A percentile compares a stretch with the other conserved stretches of the same genome.
Conservation (phyloP, 768 basidiomycete genomes). For the Termitomyces sp. region DNA sequence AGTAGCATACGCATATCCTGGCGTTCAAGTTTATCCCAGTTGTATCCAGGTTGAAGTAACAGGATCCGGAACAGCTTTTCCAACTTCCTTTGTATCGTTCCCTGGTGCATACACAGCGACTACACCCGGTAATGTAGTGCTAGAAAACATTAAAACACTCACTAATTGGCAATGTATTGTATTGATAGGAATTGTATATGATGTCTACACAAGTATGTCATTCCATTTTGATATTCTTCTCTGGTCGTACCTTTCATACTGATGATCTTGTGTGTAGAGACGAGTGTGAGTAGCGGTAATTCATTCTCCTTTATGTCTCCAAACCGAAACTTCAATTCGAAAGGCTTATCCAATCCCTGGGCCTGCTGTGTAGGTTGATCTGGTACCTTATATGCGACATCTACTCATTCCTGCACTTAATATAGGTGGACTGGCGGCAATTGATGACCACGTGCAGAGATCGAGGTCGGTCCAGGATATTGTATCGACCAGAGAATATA, state of each 20-base stretch:
- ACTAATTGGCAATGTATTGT: neutral
- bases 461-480: no score
- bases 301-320: neutral
- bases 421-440: constrained; percentile 17
- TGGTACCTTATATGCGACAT: neutral
- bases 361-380: constrained; percentile 30
- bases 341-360: constrained; percentile 37
- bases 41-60: constrained; percentile 43
- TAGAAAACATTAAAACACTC: neutral
- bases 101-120: constrained; percentile 37
- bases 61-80: constrained; percentile 37
- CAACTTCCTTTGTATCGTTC: constrained; percentile 43
- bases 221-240: constrained; percentile 7
- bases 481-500: neutral
- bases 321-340: neutral
- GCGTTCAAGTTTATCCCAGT: constrained; percentile 38
- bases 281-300: constrained; percentile 16
- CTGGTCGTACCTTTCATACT: neutral
- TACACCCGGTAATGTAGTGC: constrained; percentile 24
- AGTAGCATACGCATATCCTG: constrained; percentile 33
- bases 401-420: neutral
- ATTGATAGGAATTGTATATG: constrained; percentile 23
- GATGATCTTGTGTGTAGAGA: constrained; percentile 16
- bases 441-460: neutral
- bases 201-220: constrained; percentile 27